Conservation (phyloP, 495 filamentous ascomycete species). For the Evansstolkia leycettana region DNA sequence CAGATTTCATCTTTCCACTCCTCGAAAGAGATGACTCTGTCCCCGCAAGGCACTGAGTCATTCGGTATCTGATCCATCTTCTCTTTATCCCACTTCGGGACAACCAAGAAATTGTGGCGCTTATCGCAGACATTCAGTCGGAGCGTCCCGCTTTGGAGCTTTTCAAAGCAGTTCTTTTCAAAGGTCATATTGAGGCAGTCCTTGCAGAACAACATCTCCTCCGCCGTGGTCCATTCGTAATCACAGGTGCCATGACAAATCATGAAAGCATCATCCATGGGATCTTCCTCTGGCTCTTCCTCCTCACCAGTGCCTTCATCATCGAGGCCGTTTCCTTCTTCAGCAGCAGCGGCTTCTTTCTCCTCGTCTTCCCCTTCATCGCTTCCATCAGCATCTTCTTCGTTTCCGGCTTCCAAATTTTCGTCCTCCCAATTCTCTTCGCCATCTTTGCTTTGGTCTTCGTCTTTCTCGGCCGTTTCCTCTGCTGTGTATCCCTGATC, state of each 20-base stretch:
- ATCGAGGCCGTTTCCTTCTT: too few species aligned
- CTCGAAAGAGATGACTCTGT: conserved; percentile 19
- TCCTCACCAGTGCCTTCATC: too few species aligned
- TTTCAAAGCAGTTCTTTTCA: conserved; percentile 16
- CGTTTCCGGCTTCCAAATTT: background rate
- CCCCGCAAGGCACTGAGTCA: conserved; percentile 17
- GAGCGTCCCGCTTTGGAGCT: conserved; percentile 14
- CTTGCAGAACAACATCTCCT: conserved; percentile 23
- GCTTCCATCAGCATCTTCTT: background rate
- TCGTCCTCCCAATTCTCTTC: too few species aligned
- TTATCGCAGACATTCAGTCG: conserved; percentile 18
- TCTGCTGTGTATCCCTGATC: too few species aligned
- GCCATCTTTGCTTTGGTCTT: too few species aligned
- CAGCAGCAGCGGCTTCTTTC: too few species aligned
- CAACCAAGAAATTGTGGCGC: conserved; percentile 21
- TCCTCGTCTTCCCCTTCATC: conserved; percentile 1
- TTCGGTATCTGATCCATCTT: conserved; percentile 6
- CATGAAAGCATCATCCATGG: background rate
- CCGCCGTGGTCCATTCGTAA: conserved; percentile 9
- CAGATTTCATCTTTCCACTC: conserved; percentile 24
- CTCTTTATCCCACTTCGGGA: conserved; percentile 21
- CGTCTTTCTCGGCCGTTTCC: too few species aligned
- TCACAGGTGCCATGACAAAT: conserved; percentile 16
- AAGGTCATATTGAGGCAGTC: conserved; percentile 21
- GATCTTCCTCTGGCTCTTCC: too few species aligned